phyloP scores from a whole-genome alignment of 2,329 filamentous ascomycete species.

The Metarhizium guizhouense region DNA sequence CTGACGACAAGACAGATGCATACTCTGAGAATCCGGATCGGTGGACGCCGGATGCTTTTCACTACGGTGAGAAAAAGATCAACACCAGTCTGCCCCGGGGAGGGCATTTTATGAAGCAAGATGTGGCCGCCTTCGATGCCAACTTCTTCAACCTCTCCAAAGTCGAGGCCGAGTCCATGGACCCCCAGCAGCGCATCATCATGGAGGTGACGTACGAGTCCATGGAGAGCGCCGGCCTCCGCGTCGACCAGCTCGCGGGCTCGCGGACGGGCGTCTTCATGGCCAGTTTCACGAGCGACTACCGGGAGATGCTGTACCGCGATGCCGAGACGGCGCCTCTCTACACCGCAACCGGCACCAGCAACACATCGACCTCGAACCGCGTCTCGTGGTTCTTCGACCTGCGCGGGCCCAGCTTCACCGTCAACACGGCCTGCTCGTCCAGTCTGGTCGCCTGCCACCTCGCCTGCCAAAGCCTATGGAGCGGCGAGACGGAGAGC shows the following conservation, averaged over 20 bases:
- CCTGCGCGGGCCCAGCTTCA: conserved; percentile 12
- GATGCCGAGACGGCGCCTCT: neutral
- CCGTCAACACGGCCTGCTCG: conserved; percentile 30
- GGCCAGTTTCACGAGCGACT: neutral
- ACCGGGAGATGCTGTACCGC: neutral
- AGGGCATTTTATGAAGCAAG: conserved; percentile 26
- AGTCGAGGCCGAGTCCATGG: conserved; percentile 31
- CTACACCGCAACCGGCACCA: neutral
- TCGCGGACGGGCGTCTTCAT: conserved; percentile 33
- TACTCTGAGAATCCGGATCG: neutral
- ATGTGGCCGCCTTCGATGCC: conserved; percentile 34
- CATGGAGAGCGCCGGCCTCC: conserved; percentile 37
- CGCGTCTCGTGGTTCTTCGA: conserved; percentile 11
- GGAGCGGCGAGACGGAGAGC: conserved; percentile 2
- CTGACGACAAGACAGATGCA: neutral
- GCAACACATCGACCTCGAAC: conserved; percentile 3
- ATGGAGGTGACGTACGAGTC: conserved; percentile 40
- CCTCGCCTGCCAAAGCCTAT: conserved; percentile 9
- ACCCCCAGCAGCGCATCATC: conserved; percentile 38
- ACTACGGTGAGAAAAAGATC: neutral
- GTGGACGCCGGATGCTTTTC: neutral
- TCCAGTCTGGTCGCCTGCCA: conserved; percentile 24
- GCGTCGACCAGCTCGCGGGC: conserved; percentile 32
- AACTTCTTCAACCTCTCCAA: conserved; percentile 34
- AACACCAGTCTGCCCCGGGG: conserved; percentile 11